Conservation (phyloP, 2,329 filamentous ascomycete genomes). For the Paradendryphiella salina region DNA sequence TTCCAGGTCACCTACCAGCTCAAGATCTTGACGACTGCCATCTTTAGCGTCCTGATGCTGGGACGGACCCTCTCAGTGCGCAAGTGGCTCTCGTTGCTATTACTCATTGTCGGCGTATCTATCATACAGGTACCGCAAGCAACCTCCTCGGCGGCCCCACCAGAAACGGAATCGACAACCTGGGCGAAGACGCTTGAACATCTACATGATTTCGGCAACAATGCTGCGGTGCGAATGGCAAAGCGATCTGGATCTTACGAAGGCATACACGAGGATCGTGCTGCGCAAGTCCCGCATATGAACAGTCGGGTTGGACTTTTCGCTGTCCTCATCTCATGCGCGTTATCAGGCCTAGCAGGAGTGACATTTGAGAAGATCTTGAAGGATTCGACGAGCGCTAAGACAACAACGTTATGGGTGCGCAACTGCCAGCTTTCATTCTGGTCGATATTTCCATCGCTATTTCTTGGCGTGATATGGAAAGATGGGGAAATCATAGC, state of each 20-base stretch:
- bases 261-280: constrained; percentile 71
- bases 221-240: constrained; percentile 55
- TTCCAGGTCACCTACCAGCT: constrained; percentile 94
- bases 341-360: constrained; percentile 80
- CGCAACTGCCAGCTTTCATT: constrained; percentile 93
- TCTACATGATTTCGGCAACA: constrained; percentile 65
- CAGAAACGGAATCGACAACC: constrained; percentile 67
- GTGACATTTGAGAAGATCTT: constrained; percentile 91
- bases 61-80: constrained; percentile 69
- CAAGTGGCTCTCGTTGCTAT: constrained; percentile 78
- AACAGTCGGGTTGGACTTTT: constrained; percentile 78
- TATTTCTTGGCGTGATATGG: constrained; percentile 83
- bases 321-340: constrained; percentile 76
- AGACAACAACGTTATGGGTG: constrained; percentile 82
- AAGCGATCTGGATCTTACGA: constrained; percentile 82
- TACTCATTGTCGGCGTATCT: constrained; percentile 80
- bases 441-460: constrained; percentile 87
- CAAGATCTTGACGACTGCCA: constrained; percentile 87
- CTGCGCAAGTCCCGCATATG: constrained; percentile 61
- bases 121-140: constrained; percentile 78
- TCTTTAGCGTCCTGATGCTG: constrained; percentile 82
- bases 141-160: constrained; percentile 54
- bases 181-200: constrained; percentile 81
- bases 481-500: constrained; percentile 84
- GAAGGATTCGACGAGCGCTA: constrained; percentile 71